Evolutionary conservation across 1,284 basidiomycete species (phyloP).

Genomic region (Cutaneotrichosporon cutaneum): DNA sequence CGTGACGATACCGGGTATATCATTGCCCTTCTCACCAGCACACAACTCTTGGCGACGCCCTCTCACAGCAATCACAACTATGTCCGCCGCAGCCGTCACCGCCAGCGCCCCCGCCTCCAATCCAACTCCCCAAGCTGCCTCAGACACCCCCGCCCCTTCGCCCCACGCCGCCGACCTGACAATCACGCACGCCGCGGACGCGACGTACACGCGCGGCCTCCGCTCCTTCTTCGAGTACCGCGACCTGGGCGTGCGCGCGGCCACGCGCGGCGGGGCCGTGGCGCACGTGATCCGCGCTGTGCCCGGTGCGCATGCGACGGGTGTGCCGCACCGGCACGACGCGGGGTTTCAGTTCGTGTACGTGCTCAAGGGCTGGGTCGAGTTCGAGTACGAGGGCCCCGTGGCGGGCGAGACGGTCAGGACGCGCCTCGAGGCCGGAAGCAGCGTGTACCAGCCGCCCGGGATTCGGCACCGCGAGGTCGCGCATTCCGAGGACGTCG

Average conservation of each 20-base stretch:
- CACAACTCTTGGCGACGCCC: not conserved
- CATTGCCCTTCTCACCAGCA: not conserved
- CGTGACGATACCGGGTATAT: not conserved
- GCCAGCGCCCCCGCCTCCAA: not conserved
- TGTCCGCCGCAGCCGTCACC: not conserved
- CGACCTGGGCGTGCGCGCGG: constrained; percentile 14
- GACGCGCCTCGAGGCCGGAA: constrained; percentile 7
- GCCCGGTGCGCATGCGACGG: constrained; percentile 7
- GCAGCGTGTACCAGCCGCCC: constrained; percentile 16
- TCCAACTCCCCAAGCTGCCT: not conserved
- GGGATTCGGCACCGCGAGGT: constrained; percentile 17
- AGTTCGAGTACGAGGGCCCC: constrained; percentile 17
- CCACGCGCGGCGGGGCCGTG: constrained; percentile 9
- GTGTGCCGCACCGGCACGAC: constrained; percentile 11
- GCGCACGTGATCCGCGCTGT: constrained; percentile 18
- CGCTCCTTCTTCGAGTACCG: constrained; percentile 22
- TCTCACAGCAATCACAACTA: not conserved
- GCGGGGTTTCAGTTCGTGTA: constrained; percentile 19
- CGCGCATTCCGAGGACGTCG: constrained; percentile 17
- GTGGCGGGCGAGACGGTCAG: constrained; percentile 6
- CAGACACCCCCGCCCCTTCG: not conserved
- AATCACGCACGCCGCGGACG: constrained; percentile 10
- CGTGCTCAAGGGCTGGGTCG: constrained; percentile 17
- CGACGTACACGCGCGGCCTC: constrained; percentile 12
- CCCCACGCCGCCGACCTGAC: constrained; percentile 9